These are phyloP conservation scores for Fusarium haematococcum DNA, from an alignment of 2,329 filamentous ascomycete genomes.

Conservation along the genomic window DNA sequence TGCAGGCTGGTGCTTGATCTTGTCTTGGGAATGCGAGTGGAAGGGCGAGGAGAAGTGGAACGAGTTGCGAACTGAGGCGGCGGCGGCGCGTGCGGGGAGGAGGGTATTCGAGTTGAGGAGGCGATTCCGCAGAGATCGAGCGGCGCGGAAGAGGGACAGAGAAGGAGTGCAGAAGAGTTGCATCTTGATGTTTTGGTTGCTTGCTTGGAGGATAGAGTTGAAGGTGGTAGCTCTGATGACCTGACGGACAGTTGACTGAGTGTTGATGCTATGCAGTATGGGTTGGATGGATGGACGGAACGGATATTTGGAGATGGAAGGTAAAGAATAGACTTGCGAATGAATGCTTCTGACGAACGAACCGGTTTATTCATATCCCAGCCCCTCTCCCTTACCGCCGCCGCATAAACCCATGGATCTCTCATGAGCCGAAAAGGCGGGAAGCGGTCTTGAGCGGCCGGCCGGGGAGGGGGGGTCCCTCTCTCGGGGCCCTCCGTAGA, in stretches of 20 bases:
- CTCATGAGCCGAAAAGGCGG: conserved; percentile 22
- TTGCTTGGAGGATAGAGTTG: neutral
- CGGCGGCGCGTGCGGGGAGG: conserved; percentile 34
- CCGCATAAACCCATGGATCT: conserved; percentile 2
- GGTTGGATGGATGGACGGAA: neutral
- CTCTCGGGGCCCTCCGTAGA: conserved; percentile 6
- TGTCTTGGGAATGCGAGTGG: conserved; percentile 29
- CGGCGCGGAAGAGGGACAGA: conserved; percentile 29
- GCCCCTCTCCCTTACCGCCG: neutral
- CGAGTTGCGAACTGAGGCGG: conserved; percentile 41
- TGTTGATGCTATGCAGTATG: neutral
- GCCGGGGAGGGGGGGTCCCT: conserved; percentile 13
- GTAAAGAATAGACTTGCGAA: conserved; percentile 4
- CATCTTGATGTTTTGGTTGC: conserved; percentile 22
- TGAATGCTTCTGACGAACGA: neutral
- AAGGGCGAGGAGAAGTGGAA: conserved; percentile 36
- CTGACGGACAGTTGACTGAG: neutral
- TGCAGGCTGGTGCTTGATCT: conserved; percentile 34
- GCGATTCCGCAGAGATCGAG: conserved; percentile 38
- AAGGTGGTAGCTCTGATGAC: neutral
- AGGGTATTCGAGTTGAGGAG: conserved; percentile 35
- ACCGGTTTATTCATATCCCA: conserved; percentile 5
- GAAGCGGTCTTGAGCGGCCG: conserved; percentile 9
- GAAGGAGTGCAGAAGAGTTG: conserved; percentile 40
- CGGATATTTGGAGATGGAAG: neutral